Percentiles rank a stretch among this genome's conserved stretches.
These are phyloP conservation scores for Phytophthora melonis DNA, from an alignment of 352 stramenopile genomes.

Conservation along the genomic window DNA sequence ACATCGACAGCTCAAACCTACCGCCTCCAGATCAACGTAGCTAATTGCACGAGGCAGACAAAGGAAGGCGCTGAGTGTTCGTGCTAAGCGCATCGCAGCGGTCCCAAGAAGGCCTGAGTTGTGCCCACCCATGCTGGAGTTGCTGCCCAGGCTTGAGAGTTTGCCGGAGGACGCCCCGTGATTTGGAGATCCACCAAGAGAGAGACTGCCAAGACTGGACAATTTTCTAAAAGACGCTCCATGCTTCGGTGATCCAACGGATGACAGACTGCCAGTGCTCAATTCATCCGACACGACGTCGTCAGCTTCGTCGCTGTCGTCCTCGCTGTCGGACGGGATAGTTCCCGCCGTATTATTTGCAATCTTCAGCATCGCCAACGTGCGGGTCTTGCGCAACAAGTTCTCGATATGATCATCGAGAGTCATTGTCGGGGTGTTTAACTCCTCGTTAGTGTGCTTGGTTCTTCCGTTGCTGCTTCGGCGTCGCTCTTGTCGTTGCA, in stretches of 20 bases:
- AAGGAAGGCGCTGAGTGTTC: conserved; percentile 73
- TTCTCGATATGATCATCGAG: conserved; percentile 78
- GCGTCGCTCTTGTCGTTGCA: conserved; percentile 9
- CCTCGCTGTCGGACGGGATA: conserved; percentile 55
- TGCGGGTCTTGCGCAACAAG: conserved; percentile 70
- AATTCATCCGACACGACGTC: conserved; percentile 46
- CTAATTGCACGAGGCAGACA: conserved; percentile 78
- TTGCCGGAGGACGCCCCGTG: conserved; percentile 20
- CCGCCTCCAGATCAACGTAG: conserved; percentile 74
- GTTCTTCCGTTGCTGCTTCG: conserved; percentile 9
- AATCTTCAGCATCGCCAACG: conserved; percentile 75
- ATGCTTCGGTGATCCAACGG: conserved; percentile 21
- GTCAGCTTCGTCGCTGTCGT: conserved; percentile 54
- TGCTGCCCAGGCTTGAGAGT: conserved; percentile 45
- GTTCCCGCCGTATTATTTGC: conserved; percentile 78
- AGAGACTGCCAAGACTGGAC: conserved; percentile 13
- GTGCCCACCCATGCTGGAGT: conserved; percentile 39
- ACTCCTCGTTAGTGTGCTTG: conserved; percentile 1
- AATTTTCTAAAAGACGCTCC: conserved; percentile 25
- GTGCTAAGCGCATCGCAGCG: conserved; percentile 60
- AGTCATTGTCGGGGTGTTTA: conserved; percentile 31
- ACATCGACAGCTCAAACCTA: conserved; percentile 8
- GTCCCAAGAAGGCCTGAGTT: conserved; percentile 34
- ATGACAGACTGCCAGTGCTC: conserved; percentile 16
- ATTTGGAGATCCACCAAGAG: conserved; percentile 19